These are phyloP conservation scores for Puccinia polysora DNA, from an alignment of 1,284 basidiomycete species.

Conservation along the genomic window DNA sequence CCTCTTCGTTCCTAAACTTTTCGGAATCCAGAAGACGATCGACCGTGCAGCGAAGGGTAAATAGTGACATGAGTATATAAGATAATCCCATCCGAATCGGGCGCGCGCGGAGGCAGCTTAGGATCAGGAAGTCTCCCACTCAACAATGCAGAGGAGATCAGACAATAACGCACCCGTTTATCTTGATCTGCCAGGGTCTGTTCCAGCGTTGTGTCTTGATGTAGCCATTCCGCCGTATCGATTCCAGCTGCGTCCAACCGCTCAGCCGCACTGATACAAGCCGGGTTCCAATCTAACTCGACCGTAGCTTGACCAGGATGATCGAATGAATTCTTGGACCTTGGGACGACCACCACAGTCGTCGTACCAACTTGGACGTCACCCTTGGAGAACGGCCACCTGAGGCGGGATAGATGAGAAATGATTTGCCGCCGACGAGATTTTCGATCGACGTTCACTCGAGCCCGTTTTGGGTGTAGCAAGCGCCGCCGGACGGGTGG, in stretches of 20 bases:
- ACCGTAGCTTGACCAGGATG: neutral
- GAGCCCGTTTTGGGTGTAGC: neutral
- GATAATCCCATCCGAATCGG: no score
- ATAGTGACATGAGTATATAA: no score
- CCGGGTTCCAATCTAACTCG: neutral
- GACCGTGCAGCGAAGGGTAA: no score
- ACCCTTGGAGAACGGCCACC: slow-evolving; percentile 53
- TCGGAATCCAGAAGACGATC: neutral
- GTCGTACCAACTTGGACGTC: slow-evolving; percentile 20
- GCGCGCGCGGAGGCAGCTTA: no score
- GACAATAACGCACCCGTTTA: slow-evolving; percentile 18
- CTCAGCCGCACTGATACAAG: slow-evolving; percentile 27
- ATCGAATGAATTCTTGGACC: slow-evolving; percentile 1
- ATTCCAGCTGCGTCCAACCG: slow-evolving; percentile 20
- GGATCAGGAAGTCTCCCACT: no score
- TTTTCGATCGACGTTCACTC: neutral
- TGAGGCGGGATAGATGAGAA: slow-evolving; percentile 47
- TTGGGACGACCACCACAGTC: slow-evolving; percentile 4
- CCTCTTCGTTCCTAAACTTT: slow-evolving; percentile 11
- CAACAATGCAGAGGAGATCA: no score
- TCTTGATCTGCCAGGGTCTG: neutral
- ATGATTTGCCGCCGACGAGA: slow-evolving; percentile 37
- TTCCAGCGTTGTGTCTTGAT: neutral
- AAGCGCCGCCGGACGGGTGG: slow-evolving; percentile 1
- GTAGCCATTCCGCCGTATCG: slow-evolving; percentile 11